These are phyloP conservation scores for Botrytis aclada DNA, from an alignment of 2,329 filamentous ascomycete genomes.

Conservation along the genomic window DNA sequence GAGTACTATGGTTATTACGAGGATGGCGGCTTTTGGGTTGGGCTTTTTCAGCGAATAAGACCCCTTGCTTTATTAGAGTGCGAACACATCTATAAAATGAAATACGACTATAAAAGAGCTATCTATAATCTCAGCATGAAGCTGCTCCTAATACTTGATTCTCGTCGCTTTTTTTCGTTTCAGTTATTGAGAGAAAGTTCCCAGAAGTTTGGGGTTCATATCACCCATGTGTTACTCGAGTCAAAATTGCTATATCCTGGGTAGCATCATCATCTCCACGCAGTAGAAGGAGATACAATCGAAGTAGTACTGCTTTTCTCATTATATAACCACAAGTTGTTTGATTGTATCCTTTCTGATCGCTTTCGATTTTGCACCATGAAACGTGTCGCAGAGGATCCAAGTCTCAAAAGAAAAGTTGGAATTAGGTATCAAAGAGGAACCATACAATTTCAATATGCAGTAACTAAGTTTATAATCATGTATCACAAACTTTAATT, in stretches of 20 bases:
- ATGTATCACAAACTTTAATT: neutral
- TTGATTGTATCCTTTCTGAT: neutral
- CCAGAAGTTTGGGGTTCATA: neutral
- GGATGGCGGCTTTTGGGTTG: conserved; percentile 17
- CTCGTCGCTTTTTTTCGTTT: neutral
- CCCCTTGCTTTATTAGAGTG: conserved; percentile 34
- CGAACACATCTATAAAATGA: conserved; percentile 33
- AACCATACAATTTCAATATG: neutral
- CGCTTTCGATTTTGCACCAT: neutral
- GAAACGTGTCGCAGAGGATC: neutral
- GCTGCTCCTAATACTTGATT: neutral
- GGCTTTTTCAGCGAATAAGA: conserved; percentile 23
- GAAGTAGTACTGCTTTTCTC: neutral
- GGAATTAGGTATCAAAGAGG: neutral
- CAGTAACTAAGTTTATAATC: neutral
- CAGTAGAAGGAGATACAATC: neutral
- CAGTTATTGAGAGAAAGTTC: neutral
- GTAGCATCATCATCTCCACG: neutral
- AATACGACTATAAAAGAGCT: conserved; percentile 13
- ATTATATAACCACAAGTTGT: neutral
- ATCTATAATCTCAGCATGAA: neutral
- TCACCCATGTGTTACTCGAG: neutral
- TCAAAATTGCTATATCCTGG: neutral
- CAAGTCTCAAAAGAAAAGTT: neutral
- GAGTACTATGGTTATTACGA: conserved; percentile 8